A percentile compares a stretch with the other conserved stretches of the same genome.
These are phyloP conservation scores for Aechmea fasciata DNA, from an alignment of 176 grass and related monocot genomes.

Conservation along the genomic window DNA sequence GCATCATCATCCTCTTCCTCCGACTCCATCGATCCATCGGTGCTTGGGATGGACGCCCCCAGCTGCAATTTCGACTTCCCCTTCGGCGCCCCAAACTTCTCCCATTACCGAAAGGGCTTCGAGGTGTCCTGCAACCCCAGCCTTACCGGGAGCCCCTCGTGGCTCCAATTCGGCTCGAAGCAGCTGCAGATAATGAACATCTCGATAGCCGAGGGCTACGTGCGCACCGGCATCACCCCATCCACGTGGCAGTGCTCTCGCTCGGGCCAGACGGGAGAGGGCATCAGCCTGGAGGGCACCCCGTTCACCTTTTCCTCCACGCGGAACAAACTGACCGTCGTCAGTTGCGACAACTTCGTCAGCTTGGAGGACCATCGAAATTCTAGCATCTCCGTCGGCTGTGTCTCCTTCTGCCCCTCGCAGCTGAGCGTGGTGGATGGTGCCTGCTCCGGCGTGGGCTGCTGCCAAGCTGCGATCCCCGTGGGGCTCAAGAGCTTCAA, in stretches of 20 bases:
- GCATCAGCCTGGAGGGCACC: neutral
- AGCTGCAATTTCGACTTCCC: neutral
- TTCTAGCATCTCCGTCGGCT: neutral
- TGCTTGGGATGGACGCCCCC: too few species aligned
- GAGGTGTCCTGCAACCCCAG: neutral
- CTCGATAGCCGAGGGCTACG: neutral
- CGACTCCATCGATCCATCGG: too few species aligned
- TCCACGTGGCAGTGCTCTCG: neutral
- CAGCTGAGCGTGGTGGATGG: neutral
- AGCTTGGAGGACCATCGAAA: neutral
- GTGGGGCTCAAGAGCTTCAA: conserved; percentile 6
- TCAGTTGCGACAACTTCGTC: neutral
- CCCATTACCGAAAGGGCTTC: neutral
- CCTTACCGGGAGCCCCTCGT: neutral
- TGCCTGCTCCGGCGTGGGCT: neutral
- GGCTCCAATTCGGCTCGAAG: neutral
- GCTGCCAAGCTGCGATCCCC: neutral
- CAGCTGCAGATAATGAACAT: neutral
- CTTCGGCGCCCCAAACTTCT: neutral
- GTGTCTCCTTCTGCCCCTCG: neutral
- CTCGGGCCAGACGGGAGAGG: too few species aligned
- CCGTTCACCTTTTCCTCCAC: neutral
- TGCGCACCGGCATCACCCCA: neutral
- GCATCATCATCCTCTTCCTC: too few species aligned
- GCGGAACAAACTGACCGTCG: neutral